Evolutionary conservation across 1,284 basidiomycete species (phyloP).

Genomic region (Ceratorhiza oryzae-sativae): DNA sequence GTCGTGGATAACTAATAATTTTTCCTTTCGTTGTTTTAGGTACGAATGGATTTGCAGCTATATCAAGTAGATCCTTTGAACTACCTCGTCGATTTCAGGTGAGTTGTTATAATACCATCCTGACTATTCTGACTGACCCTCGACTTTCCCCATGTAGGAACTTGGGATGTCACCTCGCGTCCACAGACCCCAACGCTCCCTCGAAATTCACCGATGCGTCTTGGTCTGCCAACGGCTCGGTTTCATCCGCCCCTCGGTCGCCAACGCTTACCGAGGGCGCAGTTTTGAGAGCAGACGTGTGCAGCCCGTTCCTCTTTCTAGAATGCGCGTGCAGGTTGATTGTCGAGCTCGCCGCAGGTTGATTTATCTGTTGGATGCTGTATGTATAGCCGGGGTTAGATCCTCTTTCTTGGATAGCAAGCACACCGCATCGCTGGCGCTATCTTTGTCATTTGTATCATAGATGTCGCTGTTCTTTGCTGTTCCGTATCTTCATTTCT

Average conservation of each 20-base stretch:
- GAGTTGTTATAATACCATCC: constrained; percentile 51
- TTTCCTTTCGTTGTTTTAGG: constrained; percentile 57
- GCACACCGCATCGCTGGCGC: not conserved
- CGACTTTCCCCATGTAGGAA: not conserved
- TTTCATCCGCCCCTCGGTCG: constrained; percentile 28
- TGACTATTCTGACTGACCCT: constrained; percentile 35
- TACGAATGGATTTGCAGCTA: constrained; percentile 95
- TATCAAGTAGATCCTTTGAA: constrained; percentile 96
- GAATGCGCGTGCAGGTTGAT: constrained; percentile 90
- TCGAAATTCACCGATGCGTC: constrained; percentile 69
- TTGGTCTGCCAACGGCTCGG: constrained; percentile 29
- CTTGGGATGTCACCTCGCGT: constrained; percentile 49
- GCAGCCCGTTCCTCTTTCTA: constrained; percentile 92
- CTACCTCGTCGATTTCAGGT: constrained; percentile 98
- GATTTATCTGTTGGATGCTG: constrained; percentile 3
- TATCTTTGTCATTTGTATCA: constrained; percentile 34
- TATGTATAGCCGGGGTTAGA: not conserved
- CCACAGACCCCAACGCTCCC: constrained; percentile 64
- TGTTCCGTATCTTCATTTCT: not conserved
- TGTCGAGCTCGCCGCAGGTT: constrained; percentile 76
- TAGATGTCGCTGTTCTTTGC: constrained; percentile 29
- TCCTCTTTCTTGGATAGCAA: constrained; percentile 10
- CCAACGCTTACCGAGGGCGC: constrained; percentile 50
- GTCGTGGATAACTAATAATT: not conserved
- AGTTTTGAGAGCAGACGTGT: constrained; percentile 67